These are phyloP conservation scores for Eimeria brunetti DNA, from an alignment of 169 alveolate genomes.

Conservation along the genomic window DNA sequence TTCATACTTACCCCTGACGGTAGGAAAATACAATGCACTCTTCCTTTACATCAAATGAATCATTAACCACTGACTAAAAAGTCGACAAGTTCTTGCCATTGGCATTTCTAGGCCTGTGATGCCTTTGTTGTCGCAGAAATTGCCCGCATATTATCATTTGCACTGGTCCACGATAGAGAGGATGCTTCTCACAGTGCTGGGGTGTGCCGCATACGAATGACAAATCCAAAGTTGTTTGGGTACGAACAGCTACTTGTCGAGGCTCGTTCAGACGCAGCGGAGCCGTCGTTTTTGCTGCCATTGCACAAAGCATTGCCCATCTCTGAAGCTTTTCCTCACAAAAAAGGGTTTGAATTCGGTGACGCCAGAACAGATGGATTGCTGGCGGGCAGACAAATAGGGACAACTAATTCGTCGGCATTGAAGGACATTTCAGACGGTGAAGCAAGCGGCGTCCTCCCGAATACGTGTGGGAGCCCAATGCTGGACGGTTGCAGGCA, in stretches of 20 bases:
- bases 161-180: slow-evolving; percentile 51
- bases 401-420: neutral
- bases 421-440: neutral
- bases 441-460: no score
- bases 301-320: neutral
- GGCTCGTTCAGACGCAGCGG: slow-evolving; percentile 77
- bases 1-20: slow-evolving; percentile 76
- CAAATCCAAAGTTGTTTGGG: slow-evolving; percentile 74
- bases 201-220: slow-evolving; percentile 75
- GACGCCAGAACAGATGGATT: neutral
- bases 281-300: slow-evolving; percentile 61
- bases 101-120: neutral
- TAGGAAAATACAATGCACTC: slow-evolving; percentile 11
- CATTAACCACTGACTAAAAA: neutral
- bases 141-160: slow-evolving; percentile 77
- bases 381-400: neutral
- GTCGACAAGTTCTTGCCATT: neutral
- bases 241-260: slow-evolving; percentile 70
- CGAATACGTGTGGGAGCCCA: neutral
- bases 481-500: neutral
- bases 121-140: slow-evolving; percentile 49
- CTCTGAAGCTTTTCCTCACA: neutral
- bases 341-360: neutral
- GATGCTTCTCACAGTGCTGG: neutral
- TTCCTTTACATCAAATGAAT: neutral